These are phyloP conservation scores for Blastosporella zonata DNA, from an alignment of 1,284 basidiomycete genomes.

Conservation along the genomic window DNA sequence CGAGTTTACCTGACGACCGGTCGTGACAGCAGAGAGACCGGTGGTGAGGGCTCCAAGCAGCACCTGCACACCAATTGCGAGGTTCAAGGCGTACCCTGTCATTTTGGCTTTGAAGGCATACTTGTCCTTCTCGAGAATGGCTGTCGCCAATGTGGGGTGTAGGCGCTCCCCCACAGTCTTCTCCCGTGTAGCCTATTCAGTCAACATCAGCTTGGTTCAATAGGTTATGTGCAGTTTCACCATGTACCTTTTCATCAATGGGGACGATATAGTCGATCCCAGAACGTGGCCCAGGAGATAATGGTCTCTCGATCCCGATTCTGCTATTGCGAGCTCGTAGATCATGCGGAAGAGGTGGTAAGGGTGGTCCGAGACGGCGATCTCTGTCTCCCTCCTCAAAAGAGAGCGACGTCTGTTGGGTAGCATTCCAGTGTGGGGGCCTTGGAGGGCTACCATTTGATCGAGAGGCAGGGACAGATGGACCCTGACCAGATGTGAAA, in stretches of 20 bases:
- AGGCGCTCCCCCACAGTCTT: conserved; percentile 43
- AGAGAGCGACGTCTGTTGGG: not conserved
- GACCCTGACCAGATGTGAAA: not conserved
- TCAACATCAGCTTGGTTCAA: not conserved
- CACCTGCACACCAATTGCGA: conserved; percentile 49
- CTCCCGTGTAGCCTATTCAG: conserved; percentile 22
- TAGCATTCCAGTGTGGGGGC: conserved; percentile 5
- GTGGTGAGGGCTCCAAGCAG: conserved; percentile 67
- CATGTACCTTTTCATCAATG: conserved; percentile 22
- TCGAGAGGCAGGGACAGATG: conserved; percentile 1
- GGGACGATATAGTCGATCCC: conserved; percentile 26
- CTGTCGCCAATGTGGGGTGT: conserved; percentile 40
- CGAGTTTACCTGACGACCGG: conserved; percentile 34
- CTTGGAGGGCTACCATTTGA: conserved; percentile 3
- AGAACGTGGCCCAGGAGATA: conserved; percentile 16
- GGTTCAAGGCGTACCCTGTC: conserved; percentile 52
- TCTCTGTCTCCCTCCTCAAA: conserved; percentile 1
- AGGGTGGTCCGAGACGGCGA: conserved; percentile 1
- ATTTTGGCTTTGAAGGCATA: conserved; percentile 43
- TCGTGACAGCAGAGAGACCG: conserved; percentile 52
- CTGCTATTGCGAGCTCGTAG: conserved; percentile 9
- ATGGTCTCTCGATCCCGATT: conserved; percentile 8
- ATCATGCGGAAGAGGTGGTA: conserved; percentile 15
- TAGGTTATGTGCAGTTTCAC: not conserved
- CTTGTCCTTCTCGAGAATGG: conserved; percentile 37